Base-by-base conservation (phyloP, 1,139 yeast genomes). In the Protomyces inundatus region DNA sequence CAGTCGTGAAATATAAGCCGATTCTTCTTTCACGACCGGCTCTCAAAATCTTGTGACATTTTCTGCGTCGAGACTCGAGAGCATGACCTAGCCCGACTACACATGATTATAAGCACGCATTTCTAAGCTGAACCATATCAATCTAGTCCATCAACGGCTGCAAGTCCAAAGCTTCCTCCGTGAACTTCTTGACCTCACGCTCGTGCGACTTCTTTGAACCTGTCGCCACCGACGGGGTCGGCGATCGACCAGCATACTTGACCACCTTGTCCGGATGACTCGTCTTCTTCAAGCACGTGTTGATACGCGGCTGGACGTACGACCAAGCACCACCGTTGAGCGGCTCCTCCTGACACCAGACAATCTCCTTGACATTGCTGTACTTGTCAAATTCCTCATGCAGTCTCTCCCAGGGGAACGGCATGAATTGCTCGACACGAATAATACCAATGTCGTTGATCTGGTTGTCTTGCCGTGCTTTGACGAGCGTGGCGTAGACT, bases 261-360 rank as follows among this genome's bases (percentile, higher is more conserved):
- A 88, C 74, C 39, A 75, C 73, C 71, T 77, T 73, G 72, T 79
- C 84, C 74, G 81, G 78, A 77, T 87, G 86, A 61, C 84, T 83
- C 67, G 96, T 87, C 79, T 89, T 89, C 69, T 81, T 82, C 76
- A 93, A 77, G 55, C 86, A 82, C 58, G 96, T 88, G 67, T 80
- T 78, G 67, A 93, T 77, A 80, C 98, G 88, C 75, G 97, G 98
- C 68, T 82, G 80, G 67, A 81, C 90, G 73, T 75, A 90, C 46
- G 87, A 75, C 88, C 88, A 91, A 61, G 89, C 80, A 78, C 98
- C 98, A 86, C 93, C 93, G 81, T 95, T 95, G 79, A 93, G 83
- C 71, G 98, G 98, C 81, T 95, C 99, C 81, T 95, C 99, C 81
- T 95, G 98, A 78, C 95, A 87, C 95, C 95, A 95, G 56, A 90